Percentiles rank a stretch among this genome's conserved stretches.
phyloP scores from a whole-genome alignment of 2,329 filamentous ascomycete genomes.

The Madurella fahalii region DNA sequence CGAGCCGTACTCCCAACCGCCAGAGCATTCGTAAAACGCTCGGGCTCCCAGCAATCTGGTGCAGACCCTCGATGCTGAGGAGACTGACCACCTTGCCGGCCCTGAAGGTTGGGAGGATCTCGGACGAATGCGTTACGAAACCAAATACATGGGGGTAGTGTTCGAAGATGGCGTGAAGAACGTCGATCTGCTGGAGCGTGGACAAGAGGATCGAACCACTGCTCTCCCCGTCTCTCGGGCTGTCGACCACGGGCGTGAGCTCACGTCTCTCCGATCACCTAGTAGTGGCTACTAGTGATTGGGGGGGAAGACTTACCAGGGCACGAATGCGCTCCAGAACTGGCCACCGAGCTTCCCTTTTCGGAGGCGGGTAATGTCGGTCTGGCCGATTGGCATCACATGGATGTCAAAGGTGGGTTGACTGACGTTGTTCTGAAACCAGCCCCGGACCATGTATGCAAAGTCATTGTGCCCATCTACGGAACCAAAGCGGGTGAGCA shows the following conservation, averaged over 20 bases:
- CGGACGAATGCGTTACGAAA: neutral
- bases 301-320: neutral
- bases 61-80: slow-evolving; percentile 27
- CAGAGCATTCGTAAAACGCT: slow-evolving; percentile 23
- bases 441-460: neutral
- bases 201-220: no score
- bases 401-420: neutral
- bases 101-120: slow-evolving; percentile 12
- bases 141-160: neutral
- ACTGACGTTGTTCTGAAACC: neutral
- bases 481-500: no score
- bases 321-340: no score
- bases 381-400: no score
- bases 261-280: no score
- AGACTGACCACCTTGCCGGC: slow-evolving; percentile 25
- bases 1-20: slow-evolving; percentile 27
- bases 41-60: slow-evolving; percentile 25
- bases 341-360: no score
- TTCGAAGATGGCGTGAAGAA: neutral
- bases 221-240: neutral
- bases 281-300: no score
- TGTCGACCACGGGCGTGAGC: neutral
- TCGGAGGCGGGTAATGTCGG: no score
- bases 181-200: slow-evolving; percentile 9
- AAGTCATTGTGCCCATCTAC: neutral